Evolutionary conservation across 2,329 filamentous ascomycete genomes (phyloP), one percentile per base, ranked within the genome.

Genomic region (Helicocarpus griseus): DNA sequence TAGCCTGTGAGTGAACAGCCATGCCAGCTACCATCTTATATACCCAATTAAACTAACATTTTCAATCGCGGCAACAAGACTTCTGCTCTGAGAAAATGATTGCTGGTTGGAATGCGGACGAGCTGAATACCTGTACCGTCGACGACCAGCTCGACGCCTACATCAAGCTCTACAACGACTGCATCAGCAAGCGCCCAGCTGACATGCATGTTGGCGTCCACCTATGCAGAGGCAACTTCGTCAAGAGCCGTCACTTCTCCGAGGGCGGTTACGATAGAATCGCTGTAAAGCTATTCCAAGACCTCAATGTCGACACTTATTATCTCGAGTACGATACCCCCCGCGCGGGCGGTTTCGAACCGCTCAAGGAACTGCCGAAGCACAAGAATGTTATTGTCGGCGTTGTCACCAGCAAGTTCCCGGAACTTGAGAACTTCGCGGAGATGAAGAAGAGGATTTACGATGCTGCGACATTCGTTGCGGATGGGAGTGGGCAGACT

Each of bases 121-220:
- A 76, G 45, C 76, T 82, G 60, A 88, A 89, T 64, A 78, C 78
- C 49, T 80, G 82, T 65, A 79, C 79, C 1, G 79, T 85, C 5
- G 84, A 87, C 45, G 81, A 83, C 58, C 80, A 88, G 41, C 78
- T 90, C 21, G 83, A 87, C 59, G 79, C 83, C 26, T 90, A 90
- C 69, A 85, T 90, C 65, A 74, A 77, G 55, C 79, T 87, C 57
- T 89, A 89, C 75, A 89, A 89, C 65, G 82, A 86, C 66, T 80
- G 77, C 61, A 75, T 87, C 62, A 71, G 74, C 60, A 77, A 79
- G 60, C 71, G 80, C 0, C 84, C 85, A 0, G 65, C 73, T 2
- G 85, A 89, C 63, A 79, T 89, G 74, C 85, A 89, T 67, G 77
- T 87, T 2, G 86, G 86, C 43, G 82, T 90, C 14, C 87, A 90